Evolutionary conservation across 352 stramenopile genomes (phyloP), one percentile per base, ranked within the genome.

Genomic region (Pythium volutum): DNA sequence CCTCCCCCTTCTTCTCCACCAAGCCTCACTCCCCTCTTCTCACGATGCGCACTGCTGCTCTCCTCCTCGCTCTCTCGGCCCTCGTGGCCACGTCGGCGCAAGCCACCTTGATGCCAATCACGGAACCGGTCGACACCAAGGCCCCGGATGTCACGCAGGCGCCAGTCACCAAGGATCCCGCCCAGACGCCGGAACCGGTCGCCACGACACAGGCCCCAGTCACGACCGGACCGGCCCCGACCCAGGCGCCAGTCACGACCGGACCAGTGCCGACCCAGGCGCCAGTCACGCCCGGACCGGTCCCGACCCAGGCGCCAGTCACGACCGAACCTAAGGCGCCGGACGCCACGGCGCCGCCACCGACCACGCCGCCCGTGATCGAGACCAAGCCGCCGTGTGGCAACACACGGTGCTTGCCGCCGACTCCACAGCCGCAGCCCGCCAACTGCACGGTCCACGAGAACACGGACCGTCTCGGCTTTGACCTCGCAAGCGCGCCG

Each of bases 11-110:
- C 27, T 25, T 54, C 12, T 16, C 11, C 26, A n/a, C 18, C 29
- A 39, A 20, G 16, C 49, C 5, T n/a, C n/a, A n/a, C 49, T n/a
- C n/a, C 45, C 8, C 6, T 16, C 18, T n/a, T 12, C 11, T 10
- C 18, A 50, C 63, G 33, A 67, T 61, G 56, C 49, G 22, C 66
- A 46, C 38, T 26, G n/a, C 43, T 67, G 58, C 58, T 49, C 38
- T 59, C n/a, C 52, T 59, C 36, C 16, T 59, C 39, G 52, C 52
- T 36, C 27, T 59, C 39, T 49, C 52, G 25, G 52, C 52, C 5
- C 10, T 39, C 20, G 38, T 50, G 5, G 36, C 36, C 25, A 31
- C 39, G 25, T 15, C 52, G 15, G 25, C 43, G 25, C 43, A 53
- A 5, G 12, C 6, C 20, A 20, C 47, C 47, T 9, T 10, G 29